Base-by-base conservation (phyloP, 176 grass and related monocot genomes). In the Bromus sterilis region DNA sequence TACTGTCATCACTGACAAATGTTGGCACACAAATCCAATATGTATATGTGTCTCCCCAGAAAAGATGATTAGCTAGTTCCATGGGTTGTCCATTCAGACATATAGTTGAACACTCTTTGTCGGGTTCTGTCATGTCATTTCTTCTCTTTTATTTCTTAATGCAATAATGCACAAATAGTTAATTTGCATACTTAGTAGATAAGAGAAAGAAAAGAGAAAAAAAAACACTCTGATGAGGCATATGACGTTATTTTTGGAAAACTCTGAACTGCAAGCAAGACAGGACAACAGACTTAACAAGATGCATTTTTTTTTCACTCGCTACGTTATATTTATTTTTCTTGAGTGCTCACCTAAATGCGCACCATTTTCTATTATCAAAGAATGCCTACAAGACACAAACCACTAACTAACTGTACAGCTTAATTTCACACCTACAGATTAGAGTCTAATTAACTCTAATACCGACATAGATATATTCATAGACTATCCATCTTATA, bases 401-500 rank as follows among this genome's bases (percentile, higher is more conserved):
- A 49, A 49, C 5, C 46, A 49, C 46, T 0, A 49, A 49, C 16
- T 49, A 49, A 49, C 16, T 49, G 20, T 20, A 49, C 46, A 58
- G 12, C 74, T 15, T 26, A 44, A 20, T 51, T 77, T 39, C 26
- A 32, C 51, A n/a, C 71, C 21, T 71, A 31, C 11, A 72, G 62
- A 18, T 20, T 49, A 79, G 51, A 70, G 18, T 55, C 51, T 72
- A 71, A 20, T 49, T 73, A 72, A 49, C 44, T 21, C 31, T 60
- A 36, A 42, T 4, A 46, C 14, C 37, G 57, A 24, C 2, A 49
- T 41, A 15, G 56, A 23, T 12, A 79, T 15, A 63, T 64, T 41
- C 18, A n/a, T 36, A 15, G 65, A 80, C 35, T 74, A 80, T 77
- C 39, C 69, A 16, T 75, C 44, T 35, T 66, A 67, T 68, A 75